These are phyloP conservation scores for Aspergillus taichungensis DNA, from an alignment of 495 filamentous ascomycete genomes.

Conservation along the genomic window DNA sequence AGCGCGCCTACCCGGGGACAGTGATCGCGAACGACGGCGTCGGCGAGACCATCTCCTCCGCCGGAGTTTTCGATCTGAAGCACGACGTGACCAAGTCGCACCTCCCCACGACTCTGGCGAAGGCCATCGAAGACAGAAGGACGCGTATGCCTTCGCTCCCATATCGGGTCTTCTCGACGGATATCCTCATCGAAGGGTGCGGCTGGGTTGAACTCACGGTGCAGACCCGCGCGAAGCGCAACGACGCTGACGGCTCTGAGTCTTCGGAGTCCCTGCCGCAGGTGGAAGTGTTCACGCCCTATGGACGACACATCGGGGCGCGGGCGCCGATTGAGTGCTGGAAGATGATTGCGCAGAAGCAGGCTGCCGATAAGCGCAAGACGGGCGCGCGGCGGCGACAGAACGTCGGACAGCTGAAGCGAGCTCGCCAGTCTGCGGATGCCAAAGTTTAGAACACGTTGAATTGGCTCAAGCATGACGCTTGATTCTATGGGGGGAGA, in stretches of 20 bases:
- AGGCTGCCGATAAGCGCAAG: slow-evolving; percentile 26
- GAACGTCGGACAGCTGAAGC: slow-evolving; percentile 19
- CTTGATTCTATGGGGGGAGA: too few relatives aligned
- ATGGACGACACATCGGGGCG: slow-evolving; percentile 64
- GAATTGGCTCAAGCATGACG: too few relatives aligned
- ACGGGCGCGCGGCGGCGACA: slow-evolving; percentile 12
- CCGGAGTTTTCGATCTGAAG: slow-evolving; percentile 64
- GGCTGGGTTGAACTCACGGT: slow-evolving; percentile 89
- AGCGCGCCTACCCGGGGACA: slow-evolving; percentile 42
- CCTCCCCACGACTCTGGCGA: slow-evolving; percentile 28
- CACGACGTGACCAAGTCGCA: slow-evolving; percentile 69
- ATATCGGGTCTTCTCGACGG: slow-evolving; percentile 67
- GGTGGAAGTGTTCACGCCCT: slow-evolving; percentile 77
- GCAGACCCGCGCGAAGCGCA: slow-evolving; percentile 57
- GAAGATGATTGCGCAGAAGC: slow-evolving; percentile 32
- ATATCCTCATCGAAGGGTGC: slow-evolving; percentile 82
- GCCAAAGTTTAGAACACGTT: too few relatives aligned
- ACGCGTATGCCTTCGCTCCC: slow-evolving; percentile 45
- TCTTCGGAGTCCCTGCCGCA: slow-evolving; percentile 42
- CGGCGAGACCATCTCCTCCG: slow-evolving; percentile 47
- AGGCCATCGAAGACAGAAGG: slow-evolving; percentile 25
- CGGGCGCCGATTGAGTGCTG: slow-evolving; percentile 70
- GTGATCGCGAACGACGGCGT: slow-evolving; percentile 51
- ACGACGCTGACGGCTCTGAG: slow-evolving; percentile 9
- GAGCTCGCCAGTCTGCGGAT: slow-evolving; percentile 1